phyloP scores from a whole-genome alignment of 2,329 filamentous ascomycete species.

The Monilinia fructicola region DNA sequence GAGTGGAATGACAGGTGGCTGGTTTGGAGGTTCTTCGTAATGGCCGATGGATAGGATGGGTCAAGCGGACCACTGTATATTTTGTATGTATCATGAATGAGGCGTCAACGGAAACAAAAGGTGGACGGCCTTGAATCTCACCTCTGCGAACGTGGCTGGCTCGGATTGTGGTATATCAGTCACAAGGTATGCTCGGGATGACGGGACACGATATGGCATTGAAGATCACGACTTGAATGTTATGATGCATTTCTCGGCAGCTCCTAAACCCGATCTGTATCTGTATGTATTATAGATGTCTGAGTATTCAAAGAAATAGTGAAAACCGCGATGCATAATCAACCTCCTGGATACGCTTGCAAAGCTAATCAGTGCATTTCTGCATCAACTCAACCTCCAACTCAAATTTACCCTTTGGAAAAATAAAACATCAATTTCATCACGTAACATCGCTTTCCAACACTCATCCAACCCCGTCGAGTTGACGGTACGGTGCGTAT shows the following conservation, averaged over 20 bases:
- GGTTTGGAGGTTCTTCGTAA: conserved; percentile 44
- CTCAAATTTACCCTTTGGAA: background rate
- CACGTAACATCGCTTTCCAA: background rate
- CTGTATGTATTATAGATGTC: conserved; percentile 7
- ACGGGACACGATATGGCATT: background rate
- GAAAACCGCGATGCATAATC: background rate
- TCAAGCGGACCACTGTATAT: conserved; percentile 10
- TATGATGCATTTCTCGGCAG: conserved; percentile 7
- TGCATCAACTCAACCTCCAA: background rate
- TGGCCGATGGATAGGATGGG: background rate
- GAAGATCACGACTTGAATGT: background rate
- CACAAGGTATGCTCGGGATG: background rate
- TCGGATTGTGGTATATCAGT: background rate
- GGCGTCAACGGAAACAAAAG: conserved; percentile 12
- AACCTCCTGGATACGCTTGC: background rate
- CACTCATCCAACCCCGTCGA: background rate
- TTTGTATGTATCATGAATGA: conserved; percentile 14
- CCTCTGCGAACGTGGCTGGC: conserved; percentile 10
- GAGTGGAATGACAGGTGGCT: conserved; percentile 62
- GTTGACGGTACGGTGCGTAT: background rate
- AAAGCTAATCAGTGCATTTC: background rate
- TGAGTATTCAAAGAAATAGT: background rate
- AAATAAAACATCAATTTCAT: background rate
- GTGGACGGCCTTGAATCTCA: conserved; percentile 8
- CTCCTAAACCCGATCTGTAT: background rate